Percentiles rank a stretch among this genome's conserved stretches.
Evolutionary conservation across 805 yeast species (phyloP).

Genomic region (Yarrowia keelungensis): DNA sequence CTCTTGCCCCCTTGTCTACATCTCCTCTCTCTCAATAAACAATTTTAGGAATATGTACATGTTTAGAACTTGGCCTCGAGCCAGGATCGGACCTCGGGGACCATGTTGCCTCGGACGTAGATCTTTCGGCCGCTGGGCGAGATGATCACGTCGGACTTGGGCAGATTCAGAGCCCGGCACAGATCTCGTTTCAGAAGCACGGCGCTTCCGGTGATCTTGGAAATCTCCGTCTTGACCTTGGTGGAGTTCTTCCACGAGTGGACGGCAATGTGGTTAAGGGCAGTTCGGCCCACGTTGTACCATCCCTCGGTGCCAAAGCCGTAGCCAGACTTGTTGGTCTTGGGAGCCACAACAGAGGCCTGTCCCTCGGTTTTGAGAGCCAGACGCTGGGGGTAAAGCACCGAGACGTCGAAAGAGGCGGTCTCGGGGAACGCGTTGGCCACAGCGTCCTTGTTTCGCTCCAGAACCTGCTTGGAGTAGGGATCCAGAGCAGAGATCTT

Average conservation of each 20-base stretch:
- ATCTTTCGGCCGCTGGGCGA: conserved; percentile 30
- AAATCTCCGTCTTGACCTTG: conserved; percentile 34
- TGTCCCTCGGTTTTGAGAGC: conserved; percentile 3
- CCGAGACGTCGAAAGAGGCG: background rate
- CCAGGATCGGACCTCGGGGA: conserved; percentile 13
- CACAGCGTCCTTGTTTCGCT: conserved; percentile 26
- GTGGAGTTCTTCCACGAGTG: conserved; percentile 36
- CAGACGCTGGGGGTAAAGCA: conserved; percentile 9
- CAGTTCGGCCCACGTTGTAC: conserved; percentile 37
- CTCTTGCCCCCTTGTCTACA: background rate
- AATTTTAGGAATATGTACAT: conserved; percentile 21
- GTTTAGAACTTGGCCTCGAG: conserved; percentile 24
- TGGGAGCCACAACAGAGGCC: background rate
- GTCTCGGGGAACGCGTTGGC: conserved; percentile 29
- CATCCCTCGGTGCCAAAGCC: conserved; percentile 29
- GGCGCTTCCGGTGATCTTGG: conserved; percentile 34
- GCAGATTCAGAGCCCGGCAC: conserved; percentile 12
- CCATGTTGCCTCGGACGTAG: conserved; percentile 20
- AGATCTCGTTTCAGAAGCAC: conserved; percentile 33
- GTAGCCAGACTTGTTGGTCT: conserved; percentile 10
- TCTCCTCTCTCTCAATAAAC: background rate
- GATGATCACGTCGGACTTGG: conserved; percentile 12
- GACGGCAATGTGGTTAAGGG: conserved; percentile 35
- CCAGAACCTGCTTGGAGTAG: conserved; percentile 34
- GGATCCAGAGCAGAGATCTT: conserved; percentile 33